phyloP scores from a whole-genome alignment of 2,329 filamentous ascomycete genomes.

The Leptographium flavum region DNA sequence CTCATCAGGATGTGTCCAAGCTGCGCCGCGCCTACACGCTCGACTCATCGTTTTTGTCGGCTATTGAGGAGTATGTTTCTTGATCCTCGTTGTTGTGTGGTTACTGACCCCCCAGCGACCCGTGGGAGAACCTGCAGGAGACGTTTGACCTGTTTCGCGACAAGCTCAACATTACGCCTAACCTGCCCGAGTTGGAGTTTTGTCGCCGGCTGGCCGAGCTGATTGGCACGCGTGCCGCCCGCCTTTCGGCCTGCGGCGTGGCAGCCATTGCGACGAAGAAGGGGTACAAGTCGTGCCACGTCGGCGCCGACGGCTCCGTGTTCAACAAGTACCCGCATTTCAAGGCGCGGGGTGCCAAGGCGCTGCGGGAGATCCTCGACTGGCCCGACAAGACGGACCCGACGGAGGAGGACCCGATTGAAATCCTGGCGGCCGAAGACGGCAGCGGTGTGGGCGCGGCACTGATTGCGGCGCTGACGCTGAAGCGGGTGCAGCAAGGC shows the following conservation, averaged over 20 bases:
- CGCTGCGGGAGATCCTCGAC: slow-evolving; percentile 88
- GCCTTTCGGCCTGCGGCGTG: slow-evolving; percentile 86
- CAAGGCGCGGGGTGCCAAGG: slow-evolving; percentile 79
- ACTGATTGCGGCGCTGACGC: slow-evolving; percentile 65
- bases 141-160: slow-evolving; percentile 69
- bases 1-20: slow-evolving; percentile 63
- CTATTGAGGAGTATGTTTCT: slow-evolving; percentile 64
- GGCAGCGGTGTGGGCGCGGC: slow-evolving; percentile 95
- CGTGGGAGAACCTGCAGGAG: slow-evolving; percentile 88
- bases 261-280: slow-evolving; percentile 97
- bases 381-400: slow-evolving; percentile 60
- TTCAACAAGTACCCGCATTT: slow-evolving; percentile 99
- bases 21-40: slow-evolving; percentile 79
- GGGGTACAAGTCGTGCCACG: slow-evolving; percentile 72
- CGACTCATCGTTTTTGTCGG: slow-evolving; percentile 84
- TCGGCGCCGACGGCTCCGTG: slow-evolving; percentile 91
- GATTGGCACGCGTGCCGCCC: slow-evolving; percentile 86
- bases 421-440: slow-evolving; percentile 83
- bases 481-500: slow-evolving; percentile 48
- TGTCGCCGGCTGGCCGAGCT: slow-evolving; percentile 80
- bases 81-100: background rate
- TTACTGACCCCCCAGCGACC: slow-evolving; percentile 43
- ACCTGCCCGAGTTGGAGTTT: slow-evolving; percentile 71
- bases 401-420: slow-evolving; percentile 72
- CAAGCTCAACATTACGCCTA: slow-evolving; percentile 58